Evolutionary conservation across 306 rosid genomes (phyloP), one percentile per base, ranked within the genome.

Genomic region (Castanea sativa): DNA sequence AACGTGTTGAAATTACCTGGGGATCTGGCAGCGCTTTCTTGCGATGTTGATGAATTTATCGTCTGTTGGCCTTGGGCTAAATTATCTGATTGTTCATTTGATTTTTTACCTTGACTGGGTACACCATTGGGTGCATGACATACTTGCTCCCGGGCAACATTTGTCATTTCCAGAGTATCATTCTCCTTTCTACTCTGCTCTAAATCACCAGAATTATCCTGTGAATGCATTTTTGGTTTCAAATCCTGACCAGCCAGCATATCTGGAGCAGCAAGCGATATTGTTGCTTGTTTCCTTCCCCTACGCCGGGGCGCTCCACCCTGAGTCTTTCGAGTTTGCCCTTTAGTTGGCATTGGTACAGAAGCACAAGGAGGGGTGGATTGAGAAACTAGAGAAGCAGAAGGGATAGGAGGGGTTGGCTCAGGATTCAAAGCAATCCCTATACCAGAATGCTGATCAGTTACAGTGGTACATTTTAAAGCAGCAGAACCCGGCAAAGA

Each of bases 251-350:
- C 84, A 83, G 78, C 85, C 65, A 81, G 69, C 30, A 79, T 83
- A 82, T 86, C 86, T 61, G 89, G 84, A 80, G 71, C 83, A 32
- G 85, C 80, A 53, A 81, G 73, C 35, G 82, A 73, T 57, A 61
- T 20, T 57, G 81, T 71, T 21, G 87, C 85, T 76, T 85, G 93
- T 80, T 89, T 93, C 91, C 80, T 96, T 72, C 97, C 99, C 88
- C 97, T 87, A 45, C 97, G 97, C 49, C 94, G 90, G 10, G 94
- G 77, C 77, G 82, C 81, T 43, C 88, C 92, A 85, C 52, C 80
- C 59, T 90, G 98, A 14, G 85, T 80, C 85, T 87, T 93, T 85
- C 68, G 89, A 85, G 73, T 77, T 82, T 80, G 87, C 72, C 85
- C 96, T 82, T 85, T 88, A 70, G 69, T 83, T 85, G 83, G 93